These are phyloP conservation scores for Testicularia cyperi DNA, from an alignment of 1,284 basidiomycete species.

Conservation along the genomic window DNA sequence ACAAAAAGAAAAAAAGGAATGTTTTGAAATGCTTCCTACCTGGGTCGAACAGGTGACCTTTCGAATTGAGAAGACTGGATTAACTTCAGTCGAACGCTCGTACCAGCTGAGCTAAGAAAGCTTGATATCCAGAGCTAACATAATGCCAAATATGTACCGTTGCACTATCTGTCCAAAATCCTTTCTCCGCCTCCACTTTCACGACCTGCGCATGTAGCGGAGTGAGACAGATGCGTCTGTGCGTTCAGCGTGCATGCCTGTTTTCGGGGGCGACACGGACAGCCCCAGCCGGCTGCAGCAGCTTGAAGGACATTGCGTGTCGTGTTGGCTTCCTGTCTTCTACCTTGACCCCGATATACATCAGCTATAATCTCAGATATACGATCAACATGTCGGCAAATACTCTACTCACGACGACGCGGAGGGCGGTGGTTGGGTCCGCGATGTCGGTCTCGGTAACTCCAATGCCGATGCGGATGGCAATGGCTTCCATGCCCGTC, in stretches of 20 bases:
- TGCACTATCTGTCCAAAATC: background rate
- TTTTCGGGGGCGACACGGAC: no score
- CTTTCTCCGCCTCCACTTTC: no score
- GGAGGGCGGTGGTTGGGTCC: background rate
- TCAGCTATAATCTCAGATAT: no score
- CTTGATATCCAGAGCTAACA: background rate
- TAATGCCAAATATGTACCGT: background rate
- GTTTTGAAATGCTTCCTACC: slow-evolving; percentile 36
- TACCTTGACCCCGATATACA: no score
- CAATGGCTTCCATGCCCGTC: background rate
- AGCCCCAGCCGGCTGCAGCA: no score
- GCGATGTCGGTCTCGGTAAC: slow-evolving; percentile 8
- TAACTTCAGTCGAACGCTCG: slow-evolving; percentile 49
- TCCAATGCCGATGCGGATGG: slow-evolving; percentile 1
- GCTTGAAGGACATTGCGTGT: no score
- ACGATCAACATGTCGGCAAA: background rate
- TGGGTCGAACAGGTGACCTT: slow-evolving; percentile 44
- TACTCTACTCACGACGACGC: background rate
- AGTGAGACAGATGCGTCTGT: background rate
- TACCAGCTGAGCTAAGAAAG: slow-evolving; percentile 48
- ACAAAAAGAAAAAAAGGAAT: slow-evolving; percentile 9
- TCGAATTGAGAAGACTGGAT: slow-evolving; percentile 32
- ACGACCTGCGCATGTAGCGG: background rate
- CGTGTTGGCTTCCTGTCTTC: no score
- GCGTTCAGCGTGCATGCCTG: background rate